phyloP scores from a whole-genome alignment of 2,329 filamentous ascomycete species.

The Aaosphaeria arxii region DNA sequence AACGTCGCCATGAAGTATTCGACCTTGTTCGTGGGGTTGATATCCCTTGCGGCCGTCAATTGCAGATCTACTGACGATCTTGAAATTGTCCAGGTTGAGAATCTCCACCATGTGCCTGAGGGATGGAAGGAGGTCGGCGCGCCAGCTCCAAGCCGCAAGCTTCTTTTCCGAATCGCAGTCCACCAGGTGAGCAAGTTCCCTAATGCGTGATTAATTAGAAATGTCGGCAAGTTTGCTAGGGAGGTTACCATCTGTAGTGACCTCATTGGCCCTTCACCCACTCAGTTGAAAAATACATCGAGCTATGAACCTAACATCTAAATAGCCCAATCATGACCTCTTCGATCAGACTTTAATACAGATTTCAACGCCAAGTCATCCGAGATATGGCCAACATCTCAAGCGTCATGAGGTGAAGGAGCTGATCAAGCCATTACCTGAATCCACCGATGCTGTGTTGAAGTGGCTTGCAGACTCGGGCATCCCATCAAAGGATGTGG shows the following conservation, averaged over 20 bases:
- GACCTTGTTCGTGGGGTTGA: slow-evolving; percentile 25
- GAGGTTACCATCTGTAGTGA: no score
- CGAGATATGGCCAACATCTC: slow-evolving; percentile 61
- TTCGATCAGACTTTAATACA: slow-evolving; percentile 61
- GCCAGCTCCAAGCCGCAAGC: slow-evolving; percentile 25
- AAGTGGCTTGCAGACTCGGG: slow-evolving; percentile 55
- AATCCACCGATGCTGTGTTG: slow-evolving; percentile 49
- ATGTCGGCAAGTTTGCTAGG: no score
- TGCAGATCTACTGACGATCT: slow-evolving; percentile 20
- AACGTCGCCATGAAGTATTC: slow-evolving; percentile 24
- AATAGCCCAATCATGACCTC: slow-evolving; percentile 46
- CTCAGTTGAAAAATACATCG: background rate
- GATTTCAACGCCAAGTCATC: slow-evolving; percentile 59
- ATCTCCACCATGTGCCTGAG: slow-evolving; percentile 28
- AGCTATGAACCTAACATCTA: slow-evolving; percentile 11
- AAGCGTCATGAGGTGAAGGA: slow-evolving; percentile 58
- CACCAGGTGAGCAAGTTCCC: slow-evolving; percentile 23
- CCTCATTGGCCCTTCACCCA: no score
- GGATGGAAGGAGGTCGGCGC: slow-evolving; percentile 35
- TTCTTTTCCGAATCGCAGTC: slow-evolving; percentile 40
- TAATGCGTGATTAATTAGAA: no score
- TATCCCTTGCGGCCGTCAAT: slow-evolving; percentile 24
- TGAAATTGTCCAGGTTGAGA: slow-evolving; percentile 25
- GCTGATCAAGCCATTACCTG: slow-evolving; percentile 51
- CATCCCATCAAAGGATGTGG: slow-evolving; percentile 45